phyloP scores from a whole-genome alignment of 495 filamentous ascomycete genomes.

The Darksidea phi region DNA sequence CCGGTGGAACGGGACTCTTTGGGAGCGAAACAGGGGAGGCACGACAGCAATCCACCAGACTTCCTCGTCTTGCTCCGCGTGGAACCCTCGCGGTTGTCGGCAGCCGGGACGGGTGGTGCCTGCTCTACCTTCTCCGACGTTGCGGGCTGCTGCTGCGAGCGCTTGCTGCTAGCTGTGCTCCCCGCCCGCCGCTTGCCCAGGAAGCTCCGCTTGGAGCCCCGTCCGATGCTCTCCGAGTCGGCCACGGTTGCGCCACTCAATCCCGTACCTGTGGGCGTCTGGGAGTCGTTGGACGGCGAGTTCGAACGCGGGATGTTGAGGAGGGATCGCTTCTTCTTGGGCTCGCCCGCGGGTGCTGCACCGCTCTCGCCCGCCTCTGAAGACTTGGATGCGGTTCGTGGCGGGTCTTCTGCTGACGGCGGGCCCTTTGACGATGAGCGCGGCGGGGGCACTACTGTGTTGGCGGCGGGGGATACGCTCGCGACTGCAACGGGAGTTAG shows the following conservation, averaged over 20 bases:
- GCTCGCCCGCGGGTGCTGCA: slow-evolving; percentile 19
- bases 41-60: slow-evolving; percentile 61
- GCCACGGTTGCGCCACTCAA: slow-evolving; percentile 63
- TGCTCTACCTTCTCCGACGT: slow-evolving; percentile 36
- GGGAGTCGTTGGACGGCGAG: slow-evolving; percentile 21
- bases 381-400: slow-evolving; percentile 18
- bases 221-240: slow-evolving; percentile 66
- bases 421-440: slow-evolving; percentile 32
- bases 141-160: slow-evolving; percentile 49
- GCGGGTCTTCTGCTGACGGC: slow-evolving; percentile 29
- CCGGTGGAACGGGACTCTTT: slow-evolving; percentile 62
- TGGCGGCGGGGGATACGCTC: slow-evolving; percentile 7
- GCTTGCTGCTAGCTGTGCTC: slow-evolving; percentile 64
- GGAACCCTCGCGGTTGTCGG: slow-evolving; percentile 40
- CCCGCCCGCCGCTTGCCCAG: slow-evolving; percentile 64
- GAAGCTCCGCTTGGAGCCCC: slow-evolving; percentile 43
- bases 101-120: slow-evolving; percentile 43
- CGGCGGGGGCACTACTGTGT: slow-evolving; percentile 20
- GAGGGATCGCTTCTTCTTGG: slow-evolving; percentile 36
- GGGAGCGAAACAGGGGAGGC: slow-evolving; percentile 77
- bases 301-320: slow-evolving; percentile 37
- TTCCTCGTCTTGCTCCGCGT: slow-evolving; percentile 58
- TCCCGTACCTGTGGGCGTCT: slow-evolving; percentile 50
- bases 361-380: slow-evolving; percentile 15
- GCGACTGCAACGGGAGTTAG: not conserved